phyloP scores from a whole-genome alignment of 148 eudicot genomes.

The Camellia granthamiana region DNA sequence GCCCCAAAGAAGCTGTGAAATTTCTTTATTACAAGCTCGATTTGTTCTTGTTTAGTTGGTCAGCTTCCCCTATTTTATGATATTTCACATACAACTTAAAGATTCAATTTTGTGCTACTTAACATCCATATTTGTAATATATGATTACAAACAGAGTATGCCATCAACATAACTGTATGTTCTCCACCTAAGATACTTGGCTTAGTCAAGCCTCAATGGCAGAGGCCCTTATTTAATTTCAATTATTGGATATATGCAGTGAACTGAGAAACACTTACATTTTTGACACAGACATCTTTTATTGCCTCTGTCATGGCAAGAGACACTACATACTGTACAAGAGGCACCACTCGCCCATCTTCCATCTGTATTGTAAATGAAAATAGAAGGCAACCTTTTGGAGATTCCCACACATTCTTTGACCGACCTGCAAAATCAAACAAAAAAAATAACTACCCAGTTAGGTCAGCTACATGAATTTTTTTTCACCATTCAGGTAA shows the following conservation, averaged over 20 bases:
- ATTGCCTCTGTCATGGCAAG: conserved; percentile 91
- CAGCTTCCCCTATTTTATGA: no score
- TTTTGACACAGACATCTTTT: conserved; percentile 52
- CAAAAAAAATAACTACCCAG: no score
- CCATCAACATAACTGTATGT: background rate
- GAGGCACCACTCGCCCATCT: conserved; percentile 78
- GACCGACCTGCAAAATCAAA: conserved; percentile 62
- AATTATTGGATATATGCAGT: background rate
- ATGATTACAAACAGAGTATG: background rate
- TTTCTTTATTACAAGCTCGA: no score
- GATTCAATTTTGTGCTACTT: no score
- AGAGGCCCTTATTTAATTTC: background rate
- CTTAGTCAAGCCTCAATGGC: background rate
- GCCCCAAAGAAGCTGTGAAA: no score
- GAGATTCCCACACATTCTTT: conserved; percentile 84
- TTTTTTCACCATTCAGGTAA: no score
- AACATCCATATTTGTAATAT: no score
- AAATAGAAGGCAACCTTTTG: conserved; percentile 74
- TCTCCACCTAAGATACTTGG: background rate
- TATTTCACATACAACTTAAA: no score
- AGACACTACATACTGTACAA: conserved; percentile 76
- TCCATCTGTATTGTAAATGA: conserved; percentile 85
- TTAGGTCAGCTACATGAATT: no score
- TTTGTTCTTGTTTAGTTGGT: no score
- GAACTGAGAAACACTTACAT: conserved; percentile 38